A percentile compares a stretch with the other conserved stretches of the same genome.
Evolutionary conservation across 1,139 yeast species (phyloP).

Genomic region (Pichia sp.): DNA sequence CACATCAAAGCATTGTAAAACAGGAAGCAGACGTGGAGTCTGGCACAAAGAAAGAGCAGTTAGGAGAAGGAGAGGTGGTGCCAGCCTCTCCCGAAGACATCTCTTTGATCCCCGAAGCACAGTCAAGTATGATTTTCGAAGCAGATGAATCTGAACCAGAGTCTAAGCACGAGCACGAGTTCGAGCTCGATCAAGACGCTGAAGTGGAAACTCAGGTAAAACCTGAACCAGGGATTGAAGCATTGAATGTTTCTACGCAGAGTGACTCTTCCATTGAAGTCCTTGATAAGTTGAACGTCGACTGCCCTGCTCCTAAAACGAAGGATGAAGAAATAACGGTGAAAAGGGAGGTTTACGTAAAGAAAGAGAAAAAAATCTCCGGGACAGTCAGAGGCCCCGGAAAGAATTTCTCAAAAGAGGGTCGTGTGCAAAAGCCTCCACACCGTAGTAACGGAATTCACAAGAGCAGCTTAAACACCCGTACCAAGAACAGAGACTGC

Average conservation of each 20-base stretch:
- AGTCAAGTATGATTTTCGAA: slow-evolving; percentile 5
- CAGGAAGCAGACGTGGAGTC: not conserved
- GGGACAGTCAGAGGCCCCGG: not conserved
- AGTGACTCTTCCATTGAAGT: slow-evolving; percentile 1
- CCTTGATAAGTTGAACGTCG: not conserved
- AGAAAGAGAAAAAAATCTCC: not conserved
- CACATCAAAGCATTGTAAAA: not conserved
- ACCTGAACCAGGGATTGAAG: not conserved
- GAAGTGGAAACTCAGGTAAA: not conserved
- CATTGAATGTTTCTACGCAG: not conserved
- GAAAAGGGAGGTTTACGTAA: not conserved
- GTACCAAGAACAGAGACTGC: not conserved
- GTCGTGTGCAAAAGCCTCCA: not conserved
- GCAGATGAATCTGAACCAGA: not conserved
- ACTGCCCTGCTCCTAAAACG: not conserved
- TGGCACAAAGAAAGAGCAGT: not conserved
- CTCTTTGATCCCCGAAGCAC: slow-evolving; percentile 1
- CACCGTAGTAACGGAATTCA: not conserved
- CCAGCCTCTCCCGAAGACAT: not conserved
- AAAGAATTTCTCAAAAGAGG: not conserved
- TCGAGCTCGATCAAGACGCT: not conserved
- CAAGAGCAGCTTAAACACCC: not conserved
- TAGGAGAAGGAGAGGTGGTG: not conserved
- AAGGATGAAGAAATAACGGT: too few relatives aligned
- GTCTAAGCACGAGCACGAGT: not conserved